Percentiles rank a stretch among this genome's conserved stretches.
phyloP scores from a whole-genome alignment of 2,329 filamentous ascomycete species.

The Fusarium concolor region DNA sequence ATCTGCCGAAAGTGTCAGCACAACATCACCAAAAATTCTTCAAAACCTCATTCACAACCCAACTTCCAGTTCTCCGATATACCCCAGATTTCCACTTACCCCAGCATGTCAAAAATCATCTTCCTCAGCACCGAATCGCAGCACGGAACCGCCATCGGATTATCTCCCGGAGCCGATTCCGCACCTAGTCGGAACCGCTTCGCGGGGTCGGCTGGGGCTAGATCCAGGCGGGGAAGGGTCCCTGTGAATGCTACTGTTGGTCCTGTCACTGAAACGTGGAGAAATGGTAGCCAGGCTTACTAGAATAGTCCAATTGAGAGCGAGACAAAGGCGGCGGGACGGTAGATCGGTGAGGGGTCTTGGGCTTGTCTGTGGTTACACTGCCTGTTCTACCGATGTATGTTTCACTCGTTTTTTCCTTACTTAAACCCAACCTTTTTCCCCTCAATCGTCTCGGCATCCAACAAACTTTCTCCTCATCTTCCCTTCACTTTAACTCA shows the following conservation, averaged over 20 bases:
- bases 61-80: background rate
- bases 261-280: background rate
- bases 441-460: slow-evolving; percentile 9
- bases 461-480: background rate
- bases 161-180: slow-evolving; percentile 8
- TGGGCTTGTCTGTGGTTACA: background rate
- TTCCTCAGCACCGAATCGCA: background rate
- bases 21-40: background rate
- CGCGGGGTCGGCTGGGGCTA: background rate
- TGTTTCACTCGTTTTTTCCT: slow-evolving; percentile 18
- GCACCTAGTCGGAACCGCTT: slow-evolving; percentile 1
- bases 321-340: background rate
- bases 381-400: background rate
- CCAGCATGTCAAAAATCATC: background rate
- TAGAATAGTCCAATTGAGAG: background rate
- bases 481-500: background rate
- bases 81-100: background rate
- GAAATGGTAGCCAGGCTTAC: background rate
- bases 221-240: background rate
- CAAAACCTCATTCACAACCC: background rate
- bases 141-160: slow-evolving; percentile 1
- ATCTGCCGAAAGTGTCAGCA: background rate
- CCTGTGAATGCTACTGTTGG: background rate
- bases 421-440: slow-evolving; percentile 15
- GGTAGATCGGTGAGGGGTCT: slow-evolving; percentile 1